These are phyloP conservation scores for Carex scoparia DNA, from an alignment of 176 grass and related monocot genomes.

Conservation along the genomic window DNA sequence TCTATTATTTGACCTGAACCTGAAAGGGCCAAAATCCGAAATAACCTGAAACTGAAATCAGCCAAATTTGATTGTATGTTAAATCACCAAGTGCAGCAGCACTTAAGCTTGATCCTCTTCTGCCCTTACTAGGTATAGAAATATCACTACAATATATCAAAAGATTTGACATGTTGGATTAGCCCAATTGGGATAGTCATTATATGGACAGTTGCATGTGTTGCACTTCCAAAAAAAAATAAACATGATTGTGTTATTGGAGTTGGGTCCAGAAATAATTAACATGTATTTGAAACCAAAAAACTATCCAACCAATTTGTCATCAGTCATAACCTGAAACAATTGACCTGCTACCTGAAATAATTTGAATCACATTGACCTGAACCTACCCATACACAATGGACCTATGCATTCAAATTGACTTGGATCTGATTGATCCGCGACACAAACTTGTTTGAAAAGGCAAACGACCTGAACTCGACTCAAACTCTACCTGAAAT, in stretches of 20 bases:
- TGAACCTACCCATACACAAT: background rate
- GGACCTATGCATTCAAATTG: background rate
- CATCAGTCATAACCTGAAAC: background rate
- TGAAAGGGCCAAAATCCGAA: background rate
- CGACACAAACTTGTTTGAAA: background rate
- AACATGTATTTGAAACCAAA: background rate
- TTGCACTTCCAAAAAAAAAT: background rate
- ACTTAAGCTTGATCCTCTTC: background rate
- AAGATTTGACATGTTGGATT: background rate
- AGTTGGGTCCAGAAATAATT: background rate
- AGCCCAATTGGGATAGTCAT: background rate
- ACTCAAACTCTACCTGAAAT: background rate
- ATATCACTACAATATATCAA: background rate
- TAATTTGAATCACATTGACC: background rate
- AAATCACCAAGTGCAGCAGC: background rate
- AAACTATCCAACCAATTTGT: background rate
- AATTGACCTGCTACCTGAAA: background rate
- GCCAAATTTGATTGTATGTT: background rate
- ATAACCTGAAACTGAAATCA: background rate
- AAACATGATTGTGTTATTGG: background rate
- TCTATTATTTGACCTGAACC: no score
- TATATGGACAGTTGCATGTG: background rate
- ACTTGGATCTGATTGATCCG: background rate
- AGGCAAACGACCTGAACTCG: background rate
- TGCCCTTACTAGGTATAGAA: background rate